Conservation (phyloP, 495 filamentous ascomycete species). For the Symbiotaphrina buchneri region DNA sequence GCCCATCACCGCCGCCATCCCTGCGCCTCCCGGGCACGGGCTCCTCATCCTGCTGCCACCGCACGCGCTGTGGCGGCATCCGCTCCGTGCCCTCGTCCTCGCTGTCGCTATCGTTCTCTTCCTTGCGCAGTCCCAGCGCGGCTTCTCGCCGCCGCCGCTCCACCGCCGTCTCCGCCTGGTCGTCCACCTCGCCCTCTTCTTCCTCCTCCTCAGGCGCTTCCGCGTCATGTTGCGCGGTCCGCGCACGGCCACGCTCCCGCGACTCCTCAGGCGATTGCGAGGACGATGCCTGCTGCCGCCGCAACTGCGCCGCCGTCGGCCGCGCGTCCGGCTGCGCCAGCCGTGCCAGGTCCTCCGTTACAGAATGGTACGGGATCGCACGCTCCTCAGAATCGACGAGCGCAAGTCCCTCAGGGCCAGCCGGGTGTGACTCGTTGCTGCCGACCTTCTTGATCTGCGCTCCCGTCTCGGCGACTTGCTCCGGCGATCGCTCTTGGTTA, state of each 20-base stretch:
- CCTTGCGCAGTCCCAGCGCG: conserved; percentile 2
- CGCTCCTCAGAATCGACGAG: conserved; percentile 1
- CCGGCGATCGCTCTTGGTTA: too few relatives aligned
- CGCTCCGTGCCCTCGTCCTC: too few relatives aligned
- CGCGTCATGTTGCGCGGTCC: too few relatives aligned
- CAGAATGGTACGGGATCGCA: conserved; percentile 4
- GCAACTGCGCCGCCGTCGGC: conserved; percentile 4
- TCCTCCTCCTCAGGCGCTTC: not conserved
- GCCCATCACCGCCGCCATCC: too few relatives aligned
- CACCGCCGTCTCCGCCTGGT: conserved; percentile 5
- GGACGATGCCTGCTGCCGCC: conserved; percentile 2
- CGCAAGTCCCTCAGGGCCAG: not conserved
- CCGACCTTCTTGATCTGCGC: not conserved
- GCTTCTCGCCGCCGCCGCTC: conserved; percentile 5
- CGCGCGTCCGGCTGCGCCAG: not conserved
- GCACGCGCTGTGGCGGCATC: too few relatives aligned
- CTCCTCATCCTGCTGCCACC: too few relatives aligned
- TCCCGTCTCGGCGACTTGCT: not conserved
- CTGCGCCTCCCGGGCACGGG: too few relatives aligned
- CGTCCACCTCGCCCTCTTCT: conserved; percentile 5
- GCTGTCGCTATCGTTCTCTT: not conserved
- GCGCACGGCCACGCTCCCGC: too few relatives aligned
- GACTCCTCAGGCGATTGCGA: too few relatives aligned
- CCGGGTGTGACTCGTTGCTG: not conserved
- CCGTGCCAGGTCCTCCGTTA: conserved; percentile 2